A percentile compares a stretch with the other conserved stretches of the same genome.
phyloP scores from a whole-genome alignment of 139 green algal genomes.

The Zygnema cylindricum region DNA sequence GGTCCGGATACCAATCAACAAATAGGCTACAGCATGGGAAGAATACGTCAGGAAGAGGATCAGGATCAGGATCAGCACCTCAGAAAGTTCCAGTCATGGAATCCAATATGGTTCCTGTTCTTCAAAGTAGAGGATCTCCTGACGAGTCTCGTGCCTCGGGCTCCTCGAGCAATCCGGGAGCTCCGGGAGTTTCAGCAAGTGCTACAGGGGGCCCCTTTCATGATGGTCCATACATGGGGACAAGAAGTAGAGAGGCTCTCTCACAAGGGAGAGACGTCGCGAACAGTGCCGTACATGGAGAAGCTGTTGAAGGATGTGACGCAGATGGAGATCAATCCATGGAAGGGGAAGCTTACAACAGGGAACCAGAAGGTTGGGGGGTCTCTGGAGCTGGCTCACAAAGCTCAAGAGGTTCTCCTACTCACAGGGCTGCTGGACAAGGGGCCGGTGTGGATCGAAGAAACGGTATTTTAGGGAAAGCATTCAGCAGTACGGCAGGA shows the following conservation, averaged over 20 bases:
- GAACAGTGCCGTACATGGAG: too few species aligned
- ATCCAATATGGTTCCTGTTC: too few species aligned
- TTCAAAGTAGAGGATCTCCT: too few species aligned
- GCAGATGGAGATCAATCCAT: not conserved
- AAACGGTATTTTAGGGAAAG: not conserved
- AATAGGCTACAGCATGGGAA: too few species aligned
- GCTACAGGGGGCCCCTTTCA: too few species aligned
- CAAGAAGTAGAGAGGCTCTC: not conserved
- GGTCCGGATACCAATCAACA: too few species aligned
- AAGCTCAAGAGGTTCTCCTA: not conserved
- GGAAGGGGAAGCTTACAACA: too few species aligned
- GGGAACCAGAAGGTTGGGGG: not conserved
- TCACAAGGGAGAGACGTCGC: not conserved
- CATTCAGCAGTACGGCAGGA: not conserved
- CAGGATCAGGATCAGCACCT: too few species aligned
- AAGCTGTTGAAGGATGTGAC: not conserved
- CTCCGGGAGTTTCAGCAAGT: not conserved
- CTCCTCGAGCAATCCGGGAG: not conserved
- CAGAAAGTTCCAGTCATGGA: too few species aligned
- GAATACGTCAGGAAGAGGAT: too few species aligned
- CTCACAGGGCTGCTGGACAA: too few species aligned
- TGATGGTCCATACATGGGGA: not conserved
- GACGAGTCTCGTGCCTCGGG: not conserved
- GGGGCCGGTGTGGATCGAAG: too few species aligned
- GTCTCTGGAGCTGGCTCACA: not conserved